Evolutionary conservation across 2,329 filamentous ascomycete genomes (phyloP), one percentile per base, ranked within the genome.

Genomic region (Paraphoma sp.): DNA sequence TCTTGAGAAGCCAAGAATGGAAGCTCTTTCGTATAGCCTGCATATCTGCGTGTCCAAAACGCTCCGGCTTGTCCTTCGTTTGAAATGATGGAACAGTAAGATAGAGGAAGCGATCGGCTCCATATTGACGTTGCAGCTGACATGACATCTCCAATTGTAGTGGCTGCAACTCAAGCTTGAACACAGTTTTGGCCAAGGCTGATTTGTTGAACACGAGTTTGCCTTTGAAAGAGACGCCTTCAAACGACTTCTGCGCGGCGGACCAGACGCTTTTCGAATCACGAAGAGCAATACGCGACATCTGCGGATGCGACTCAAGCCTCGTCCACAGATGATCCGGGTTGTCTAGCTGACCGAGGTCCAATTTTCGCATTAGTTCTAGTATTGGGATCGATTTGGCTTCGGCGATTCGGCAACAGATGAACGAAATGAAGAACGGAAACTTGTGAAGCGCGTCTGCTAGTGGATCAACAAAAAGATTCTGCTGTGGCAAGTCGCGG

Each of bases 71-170:
- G 11, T 60, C 33, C 14, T 36, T 62, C 2, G 53, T 61, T 1
- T 61, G 50, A 12, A 76, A 64, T 2, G 63, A 54, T 0, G 79
- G 78, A 1, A 77, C 49, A 2, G 72, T 68, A 2, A 82, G 54
- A 41, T 78, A 78, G 1, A 83, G 60, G 17, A 82, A 79, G 0
- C 80, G 73, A 54, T 81, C 73, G 4, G 73, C 65, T 1, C 74
- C 76, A 50, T 74, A 79, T 6, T 65, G 67, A 6, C 76, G 60
- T 49, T 79, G 71, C n/a, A 79, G 68, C 0, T 71, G 70, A 53
- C 74, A 78, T 0, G 75, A 74, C 2, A 57, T 61, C 0, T 77
- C 71, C 9, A 48, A n/a, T 38, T 69, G 53, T 3, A 77, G 53
- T 0, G 72, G 66, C 6, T 66, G 55, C 6, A 75, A 57, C 0